Conservation (phyloP, 352 stramenopile genomes). For the Pythium angustatum region DNA sequence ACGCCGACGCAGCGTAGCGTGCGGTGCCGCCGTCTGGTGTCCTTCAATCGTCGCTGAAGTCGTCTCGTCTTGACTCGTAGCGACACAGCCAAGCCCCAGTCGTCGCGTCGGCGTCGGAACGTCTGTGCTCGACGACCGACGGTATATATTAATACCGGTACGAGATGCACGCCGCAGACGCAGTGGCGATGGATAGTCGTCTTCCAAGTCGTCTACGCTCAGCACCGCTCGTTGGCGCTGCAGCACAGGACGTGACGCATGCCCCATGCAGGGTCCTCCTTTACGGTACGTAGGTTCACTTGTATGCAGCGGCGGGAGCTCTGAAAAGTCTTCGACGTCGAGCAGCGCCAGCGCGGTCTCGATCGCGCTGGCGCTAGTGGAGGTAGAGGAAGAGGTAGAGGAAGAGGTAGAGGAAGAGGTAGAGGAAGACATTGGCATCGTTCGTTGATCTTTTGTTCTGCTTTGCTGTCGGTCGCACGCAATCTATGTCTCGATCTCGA, state of each 20-base stretch:
- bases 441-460: too few species aligned
- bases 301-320: background rate
- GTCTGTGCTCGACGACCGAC: background rate
- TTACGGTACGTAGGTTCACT: background rate
- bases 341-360: background rate
- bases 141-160: too few species aligned
- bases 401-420: too few species aligned
- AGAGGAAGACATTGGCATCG: too few species aligned
- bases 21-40: too few species aligned
- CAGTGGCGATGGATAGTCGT: background rate
- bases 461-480: too few species aligned
- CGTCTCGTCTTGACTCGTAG: background rate
- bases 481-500: too few species aligned
- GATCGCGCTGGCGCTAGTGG: background rate
- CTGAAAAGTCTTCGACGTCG: constrained; percentile 18
- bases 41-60: too few species aligned
- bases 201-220: constrained; percentile 13
- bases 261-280: background rate
- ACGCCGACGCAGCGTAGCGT: background rate
- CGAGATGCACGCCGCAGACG: background rate
- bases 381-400: background rate
- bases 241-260: constrained; percentile 5
- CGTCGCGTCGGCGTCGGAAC: background rate
- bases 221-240: constrained; percentile 14
- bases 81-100: background rate